Evolutionary conservation across 2,329 filamentous ascomycete species (phyloP).

Genomic region (Ophiognomonia clavigignenti-juglandacearum): DNA sequence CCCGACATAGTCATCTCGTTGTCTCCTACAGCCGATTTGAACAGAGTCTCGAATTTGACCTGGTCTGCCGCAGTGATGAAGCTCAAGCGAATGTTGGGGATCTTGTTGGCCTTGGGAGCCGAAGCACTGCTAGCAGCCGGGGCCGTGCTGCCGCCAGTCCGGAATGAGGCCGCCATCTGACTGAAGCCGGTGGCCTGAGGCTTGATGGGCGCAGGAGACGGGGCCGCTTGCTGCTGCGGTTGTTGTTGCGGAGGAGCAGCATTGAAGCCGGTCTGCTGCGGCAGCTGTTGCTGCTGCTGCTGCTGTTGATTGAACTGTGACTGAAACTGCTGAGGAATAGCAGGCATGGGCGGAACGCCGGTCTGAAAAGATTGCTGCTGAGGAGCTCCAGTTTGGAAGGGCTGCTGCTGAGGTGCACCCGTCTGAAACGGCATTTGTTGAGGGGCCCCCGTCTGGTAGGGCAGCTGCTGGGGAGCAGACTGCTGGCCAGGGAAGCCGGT

Average conservation of each 20-base stretch:
- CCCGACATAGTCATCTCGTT: slow-evolving; percentile 81
- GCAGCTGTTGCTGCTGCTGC: slow-evolving; percentile 39
- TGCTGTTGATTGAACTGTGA: slow-evolving; percentile 53
- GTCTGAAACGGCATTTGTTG: slow-evolving; percentile 23
- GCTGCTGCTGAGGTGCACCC: slow-evolving; percentile 47
- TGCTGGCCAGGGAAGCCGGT: slow-evolving; percentile 57
- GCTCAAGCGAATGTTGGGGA: slow-evolving; percentile 88
- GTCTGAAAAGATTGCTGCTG: slow-evolving; percentile 59
- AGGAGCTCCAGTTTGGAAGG: slow-evolving; percentile 51
- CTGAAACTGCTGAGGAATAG: slow-evolving; percentile 56
- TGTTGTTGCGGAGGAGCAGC: slow-evolving; percentile 43
- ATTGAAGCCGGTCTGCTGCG: slow-evolving; percentile 40
- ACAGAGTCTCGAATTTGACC: slow-evolving; percentile 93
- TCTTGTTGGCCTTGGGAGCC: slow-evolving; percentile 60
- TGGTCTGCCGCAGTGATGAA: slow-evolving; percentile 96
- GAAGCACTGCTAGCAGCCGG: slow-evolving; percentile 40
- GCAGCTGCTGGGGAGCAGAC: slow-evolving; percentile 43
- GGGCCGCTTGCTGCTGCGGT: slow-evolving; percentile 35
- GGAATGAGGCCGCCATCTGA: slow-evolving; percentile 64
- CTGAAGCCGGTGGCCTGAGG: slow-evolving; percentile 62
- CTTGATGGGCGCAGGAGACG: slow-evolving; percentile 56
- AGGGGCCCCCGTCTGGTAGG: slow-evolving; percentile 64
- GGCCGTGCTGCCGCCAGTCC: slow-evolving; percentile 42
- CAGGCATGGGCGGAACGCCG: slow-evolving; percentile 48
- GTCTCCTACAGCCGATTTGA: slow-evolving; percentile 89